A percentile compares a stretch with the other conserved stretches of the same genome.
These are phyloP conservation scores for Russula sp. DNA, from an alignment of 768 basidiomycete species.

Conservation along the genomic window DNA sequence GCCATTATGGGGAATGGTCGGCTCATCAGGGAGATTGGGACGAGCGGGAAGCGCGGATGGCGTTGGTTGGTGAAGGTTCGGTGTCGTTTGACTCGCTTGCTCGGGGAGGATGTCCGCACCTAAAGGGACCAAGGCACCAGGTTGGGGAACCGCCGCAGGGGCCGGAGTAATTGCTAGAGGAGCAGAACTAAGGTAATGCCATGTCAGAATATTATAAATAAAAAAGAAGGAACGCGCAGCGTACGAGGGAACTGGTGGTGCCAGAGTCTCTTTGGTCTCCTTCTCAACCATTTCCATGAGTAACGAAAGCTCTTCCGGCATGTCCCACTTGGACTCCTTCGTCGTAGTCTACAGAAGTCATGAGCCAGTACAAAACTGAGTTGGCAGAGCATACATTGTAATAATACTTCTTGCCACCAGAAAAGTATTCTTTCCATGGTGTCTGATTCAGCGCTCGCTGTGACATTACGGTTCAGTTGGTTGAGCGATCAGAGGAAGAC, in stretches of 20 bases:
- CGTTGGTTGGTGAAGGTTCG: constrained; percentile 51
- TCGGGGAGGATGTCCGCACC: constrained; percentile 26
- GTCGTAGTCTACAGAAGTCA: constrained; percentile 52
- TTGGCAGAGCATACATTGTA: constrained; percentile 54
- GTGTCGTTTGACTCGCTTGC: constrained; percentile 41
- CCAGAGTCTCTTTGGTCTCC: constrained; percentile 41
- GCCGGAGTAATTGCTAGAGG: constrained; percentile 7
- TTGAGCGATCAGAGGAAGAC: not conserved
- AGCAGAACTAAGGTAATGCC: constrained; percentile 1
- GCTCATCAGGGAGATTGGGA: constrained; percentile 79
- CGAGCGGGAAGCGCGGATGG: constrained; percentile 59
- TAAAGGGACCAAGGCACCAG: constrained; percentile 10
- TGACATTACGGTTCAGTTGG: not conserved
- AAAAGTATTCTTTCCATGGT: constrained; percentile 95
- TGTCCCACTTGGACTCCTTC: constrained; percentile 96
- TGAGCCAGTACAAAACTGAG: not conserved
- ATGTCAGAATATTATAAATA: not conserved
- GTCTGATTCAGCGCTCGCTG: constrained; percentile 86
- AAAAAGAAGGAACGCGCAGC: not conserved
- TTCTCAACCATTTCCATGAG: constrained; percentile 81
- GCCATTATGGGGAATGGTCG: constrained; percentile 84
- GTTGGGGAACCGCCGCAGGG: constrained; percentile 27
- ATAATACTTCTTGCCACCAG: constrained; percentile 85
- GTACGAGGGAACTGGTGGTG: constrained; percentile 10
- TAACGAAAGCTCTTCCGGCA: constrained; percentile 88